Evolutionary conservation across 306 rosid genomes (phyloP), one percentile per base, ranked within the genome.

Genomic region (Macrotyloma uniflorum): DNA sequence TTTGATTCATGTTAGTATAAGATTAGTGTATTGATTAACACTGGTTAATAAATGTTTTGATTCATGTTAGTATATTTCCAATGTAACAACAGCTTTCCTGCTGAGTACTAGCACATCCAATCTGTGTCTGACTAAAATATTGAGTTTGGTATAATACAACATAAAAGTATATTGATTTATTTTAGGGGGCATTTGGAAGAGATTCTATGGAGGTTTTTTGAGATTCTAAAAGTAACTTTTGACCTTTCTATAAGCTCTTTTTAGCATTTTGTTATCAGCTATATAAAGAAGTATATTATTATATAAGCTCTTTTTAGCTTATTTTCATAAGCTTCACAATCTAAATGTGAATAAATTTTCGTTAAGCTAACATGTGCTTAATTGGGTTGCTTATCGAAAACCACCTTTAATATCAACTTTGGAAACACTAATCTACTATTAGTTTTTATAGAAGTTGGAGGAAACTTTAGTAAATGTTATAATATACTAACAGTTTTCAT

Each of bases 1-100:
- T 53, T 76, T 50, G 40, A 30, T 76, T 82, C 66, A 54, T 49
- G 68, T 54, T 55, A n/a, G n/a, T n/a, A n/a, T 33, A 47, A n/a
- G n/a, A n/a, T n/a, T n/a, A n/a, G n/a, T n/a, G n/a, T n/a, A n/a
- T n/a, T n/a, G n/a, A n/a, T n/a, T n/a, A n/a, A n/a, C n/a, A n/a
- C n/a, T n/a, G n/a, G n/a, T n/a, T n/a, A n/a, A n/a, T n/a, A n/a
- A n/a, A n/a, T 49, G 32, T 42, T 53, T 76, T 50, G 40, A 30
- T 76, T 82, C 67, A 55, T 49, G 68, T 55, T 55, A 54, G 26
- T 68, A 12, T 33, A 47, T 47, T 33, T 58, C 55, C 23, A 61
- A 35, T 49, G 33, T 57, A 68, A 33, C 40, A n/a, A 50, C 36
- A 49, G 66, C 24, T 75, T 61, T 75, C 40, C 42, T 47, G 10